phyloP scores from a whole-genome alignment of 73 alveolate genomes.

The Stentor roeselii region DNA sequence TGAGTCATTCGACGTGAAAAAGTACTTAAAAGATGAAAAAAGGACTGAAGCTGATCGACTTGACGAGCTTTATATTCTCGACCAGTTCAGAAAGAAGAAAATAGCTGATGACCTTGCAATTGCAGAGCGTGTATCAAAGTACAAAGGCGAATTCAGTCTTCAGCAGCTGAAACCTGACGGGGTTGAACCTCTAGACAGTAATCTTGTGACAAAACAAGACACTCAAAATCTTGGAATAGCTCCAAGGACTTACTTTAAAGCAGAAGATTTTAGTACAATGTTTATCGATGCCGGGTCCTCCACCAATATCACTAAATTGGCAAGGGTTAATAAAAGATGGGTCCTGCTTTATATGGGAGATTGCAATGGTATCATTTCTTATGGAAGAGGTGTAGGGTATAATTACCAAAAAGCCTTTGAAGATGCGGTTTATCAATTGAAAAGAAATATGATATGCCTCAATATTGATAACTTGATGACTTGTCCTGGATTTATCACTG shows the following conservation, averaged over 20 bases:
- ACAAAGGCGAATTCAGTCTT: neutral
- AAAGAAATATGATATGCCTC: slow-evolving; percentile 36
- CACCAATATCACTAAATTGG: slow-evolving; percentile 49
- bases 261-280: slow-evolving; percentile 42
- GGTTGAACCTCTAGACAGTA: neutral
- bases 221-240: slow-evolving; percentile 13
- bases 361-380: slow-evolving; percentile 50
- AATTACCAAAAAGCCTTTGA: slow-evolving; percentile 58
- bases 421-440: slow-evolving; percentile 33
- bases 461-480: slow-evolving; percentile 34
- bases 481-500: slow-evolving; percentile 29
- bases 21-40: slow-evolving; percentile 36
- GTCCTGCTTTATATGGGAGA: slow-evolving; percentile 59
- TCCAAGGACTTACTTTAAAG: slow-evolving; percentile 28
- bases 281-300: slow-evolving; percentile 53
- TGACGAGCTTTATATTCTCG: slow-evolving; percentile 60
- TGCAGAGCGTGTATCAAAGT: neutral
- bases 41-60: slow-evolving; percentile 32
- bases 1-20: slow-evolving; percentile 41
- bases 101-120: slow-evolving; percentile 30
- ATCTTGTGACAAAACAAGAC: slow-evolving; percentile 11
- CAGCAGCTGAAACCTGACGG: slow-evolving; percentile 17
- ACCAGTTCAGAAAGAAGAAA: slow-evolving; percentile 63
- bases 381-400: slow-evolving; percentile 62
- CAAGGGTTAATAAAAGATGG: slow-evolving; percentile 56